These are phyloP conservation scores for Yamadazyma diddensiae DNA, from an alignment of 1,139 yeast species.

Conservation along the genomic window DNA sequence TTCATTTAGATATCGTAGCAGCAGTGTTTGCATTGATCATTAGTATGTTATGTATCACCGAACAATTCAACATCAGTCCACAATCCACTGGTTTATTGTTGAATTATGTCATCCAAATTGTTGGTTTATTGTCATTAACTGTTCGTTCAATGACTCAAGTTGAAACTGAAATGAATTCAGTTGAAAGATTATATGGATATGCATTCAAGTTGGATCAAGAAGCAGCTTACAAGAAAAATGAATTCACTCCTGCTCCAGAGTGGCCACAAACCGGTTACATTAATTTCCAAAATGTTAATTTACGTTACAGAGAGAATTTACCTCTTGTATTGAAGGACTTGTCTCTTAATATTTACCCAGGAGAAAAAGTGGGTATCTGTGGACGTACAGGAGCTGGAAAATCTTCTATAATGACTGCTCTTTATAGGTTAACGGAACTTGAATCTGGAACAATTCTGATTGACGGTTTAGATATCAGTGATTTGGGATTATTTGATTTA, in stretches of 20 bases:
- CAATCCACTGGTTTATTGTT: slow-evolving; percentile 73
- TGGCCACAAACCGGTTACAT: slow-evolving; percentile 53
- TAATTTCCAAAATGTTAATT: slow-evolving; percentile 52
- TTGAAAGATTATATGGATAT: slow-evolving; percentile 73
- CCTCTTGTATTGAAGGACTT: slow-evolving; percentile 71
- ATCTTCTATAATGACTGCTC: slow-evolving; percentile 66
- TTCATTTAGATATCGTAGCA: slow-evolving; percentile 62
- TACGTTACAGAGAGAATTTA: slow-evolving; percentile 73
- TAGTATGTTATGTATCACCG: slow-evolving; percentile 62
- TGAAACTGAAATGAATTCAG: slow-evolving; percentile 83
- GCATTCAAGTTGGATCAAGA: slow-evolving; percentile 49
- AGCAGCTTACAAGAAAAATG: slow-evolving; percentile 48
- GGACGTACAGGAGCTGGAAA: slow-evolving; percentile 87
- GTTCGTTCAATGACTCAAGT: slow-evolving; percentile 64
- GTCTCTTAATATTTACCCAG: slow-evolving; percentile 43
- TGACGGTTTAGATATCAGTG: slow-evolving; percentile 57
- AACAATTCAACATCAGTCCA: slow-evolving; percentile 62
- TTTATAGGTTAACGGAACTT: slow-evolving; percentile 62
- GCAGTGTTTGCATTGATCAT: slow-evolving; percentile 47
- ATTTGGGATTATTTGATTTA: slow-evolving; percentile 71
- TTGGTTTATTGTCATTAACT: slow-evolving; percentile 50
- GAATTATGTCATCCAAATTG: slow-evolving; percentile 56
- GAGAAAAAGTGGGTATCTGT: slow-evolving; percentile 71
- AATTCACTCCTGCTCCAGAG: slow-evolving; percentile 50
- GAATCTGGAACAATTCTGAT: slow-evolving; percentile 49